Conservation (phyloP, 345 rosid genomes). For the Salix viminalis region DNA sequence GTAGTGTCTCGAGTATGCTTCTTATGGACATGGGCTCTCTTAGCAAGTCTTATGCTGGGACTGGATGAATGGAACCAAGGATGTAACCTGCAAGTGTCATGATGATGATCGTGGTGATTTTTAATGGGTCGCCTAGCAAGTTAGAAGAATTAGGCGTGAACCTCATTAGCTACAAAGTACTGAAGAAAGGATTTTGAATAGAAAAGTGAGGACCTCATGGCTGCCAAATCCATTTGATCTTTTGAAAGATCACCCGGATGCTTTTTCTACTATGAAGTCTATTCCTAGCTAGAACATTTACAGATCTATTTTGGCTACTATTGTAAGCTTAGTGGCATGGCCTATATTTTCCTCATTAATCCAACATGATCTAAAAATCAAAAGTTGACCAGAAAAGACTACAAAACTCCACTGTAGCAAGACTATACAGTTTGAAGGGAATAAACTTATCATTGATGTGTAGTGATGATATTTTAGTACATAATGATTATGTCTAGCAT, state of each 20-base stretch:
- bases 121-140: no score
- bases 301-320: neutral
- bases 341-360: neutral
- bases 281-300: neutral
- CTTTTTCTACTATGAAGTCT: neutral
- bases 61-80: no score
- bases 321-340: neutral
- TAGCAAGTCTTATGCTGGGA: no score
- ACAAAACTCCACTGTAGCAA: neutral
- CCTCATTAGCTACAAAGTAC: neutral
- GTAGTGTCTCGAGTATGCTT: no score
- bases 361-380: neutral
- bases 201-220: neutral
- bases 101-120: no score
- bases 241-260: neutral
- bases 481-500: neutral
- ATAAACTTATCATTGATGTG: neutral
- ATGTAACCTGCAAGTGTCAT: no score
- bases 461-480: neutral
- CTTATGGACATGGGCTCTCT: no score
- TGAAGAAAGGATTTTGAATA: neutral
- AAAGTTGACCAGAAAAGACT: neutral
- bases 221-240: neutral
- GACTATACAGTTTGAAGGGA: neutral
- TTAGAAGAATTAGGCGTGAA: no score